Conservation (phyloP, 176 grass and related monocot genomes). For the Oryza officinalis region DNA sequence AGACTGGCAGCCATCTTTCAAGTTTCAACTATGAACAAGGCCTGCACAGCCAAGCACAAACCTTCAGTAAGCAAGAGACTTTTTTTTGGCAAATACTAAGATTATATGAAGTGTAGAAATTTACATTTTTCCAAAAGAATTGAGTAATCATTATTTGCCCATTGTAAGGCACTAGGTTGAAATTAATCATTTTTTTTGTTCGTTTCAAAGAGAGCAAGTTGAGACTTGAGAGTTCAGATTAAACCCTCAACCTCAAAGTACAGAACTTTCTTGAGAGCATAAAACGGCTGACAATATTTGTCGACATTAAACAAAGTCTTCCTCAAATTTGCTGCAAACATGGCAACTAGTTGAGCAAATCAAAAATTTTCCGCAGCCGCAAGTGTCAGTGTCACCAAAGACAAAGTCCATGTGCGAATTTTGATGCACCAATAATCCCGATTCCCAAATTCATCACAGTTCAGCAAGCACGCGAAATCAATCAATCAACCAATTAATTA, state of each 20-base stretch:
- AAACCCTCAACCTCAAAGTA: background rate
- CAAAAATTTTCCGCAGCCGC: background rate
- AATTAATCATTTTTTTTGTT: background rate
- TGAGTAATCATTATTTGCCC: background rate
- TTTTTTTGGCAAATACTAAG: background rate
- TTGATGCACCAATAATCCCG: background rate
- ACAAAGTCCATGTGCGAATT: background rate
- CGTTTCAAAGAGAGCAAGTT: background rate
- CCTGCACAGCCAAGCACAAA: background rate
- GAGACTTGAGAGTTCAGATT: background rate
- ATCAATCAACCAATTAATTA: background rate
- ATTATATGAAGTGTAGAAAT: background rate
- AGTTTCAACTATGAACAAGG: background rate
- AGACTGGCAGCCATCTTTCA: background rate
- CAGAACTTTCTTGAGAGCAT: background rate
- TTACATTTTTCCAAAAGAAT: background rate
- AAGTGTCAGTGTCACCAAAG: background rate
- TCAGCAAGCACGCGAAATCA: background rate
- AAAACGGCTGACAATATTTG: background rate
- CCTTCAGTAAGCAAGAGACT: background rate
- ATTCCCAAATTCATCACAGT: background rate
- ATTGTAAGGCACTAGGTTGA: background rate
- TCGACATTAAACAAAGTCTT: background rate
- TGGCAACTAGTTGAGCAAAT: background rate
- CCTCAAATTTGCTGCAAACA: slow-evolving; percentile 6